Conservation (phyloP, 768 basidiomycete genomes). For the Megacollybia marginata region DNA sequence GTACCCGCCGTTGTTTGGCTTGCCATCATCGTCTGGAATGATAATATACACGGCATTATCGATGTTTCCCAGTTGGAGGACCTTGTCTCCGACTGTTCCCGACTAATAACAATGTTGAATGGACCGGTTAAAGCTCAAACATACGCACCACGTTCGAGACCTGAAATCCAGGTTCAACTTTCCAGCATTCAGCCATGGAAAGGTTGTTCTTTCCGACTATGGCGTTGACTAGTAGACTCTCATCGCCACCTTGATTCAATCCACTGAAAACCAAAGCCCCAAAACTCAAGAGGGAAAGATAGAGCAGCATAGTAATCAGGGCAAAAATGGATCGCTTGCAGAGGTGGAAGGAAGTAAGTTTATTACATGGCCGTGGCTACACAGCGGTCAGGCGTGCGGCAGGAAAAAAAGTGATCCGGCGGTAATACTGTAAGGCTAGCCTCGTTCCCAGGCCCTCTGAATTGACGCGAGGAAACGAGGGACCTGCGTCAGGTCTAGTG, state of each 20-base stretch:
- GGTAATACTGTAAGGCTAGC: no score
- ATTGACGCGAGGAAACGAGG: no score
- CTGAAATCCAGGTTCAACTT: slow-evolving; percentile 11
- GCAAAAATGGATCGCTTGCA: slow-evolving; percentile 2
- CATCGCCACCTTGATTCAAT: slow-evolving; percentile 2
- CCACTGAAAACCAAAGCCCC: slow-evolving; percentile 3
- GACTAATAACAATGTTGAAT: slow-evolving; percentile 4
- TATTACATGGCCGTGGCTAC: no score
- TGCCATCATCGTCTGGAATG: slow-evolving; percentile 11
- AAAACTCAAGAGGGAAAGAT: slow-evolving; percentile 7
- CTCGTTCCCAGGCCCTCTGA: no score
- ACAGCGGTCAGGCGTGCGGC: no score
- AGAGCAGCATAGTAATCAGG: slow-evolving; percentile 6
- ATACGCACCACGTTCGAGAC: slow-evolving; percentile 8
- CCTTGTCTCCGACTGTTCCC: slow-evolving; percentile 12
- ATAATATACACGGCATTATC: slow-evolving; percentile 9
- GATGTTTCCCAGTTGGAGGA: slow-evolving; percentile 10
- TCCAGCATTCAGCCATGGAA: slow-evolving; percentile 13
- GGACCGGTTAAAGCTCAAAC: slow-evolving; percentile 3
- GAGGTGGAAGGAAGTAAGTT: no score
- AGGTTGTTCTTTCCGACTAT: slow-evolving; percentile 12
- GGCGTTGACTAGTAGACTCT: slow-evolving; percentile 11
- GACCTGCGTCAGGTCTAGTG: no score
- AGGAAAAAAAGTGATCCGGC: no score
- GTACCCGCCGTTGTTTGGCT: slow-evolving; percentile 12